Conservation (phyloP, 345 rosid genomes). For the Luvunga scandens region DNA sequence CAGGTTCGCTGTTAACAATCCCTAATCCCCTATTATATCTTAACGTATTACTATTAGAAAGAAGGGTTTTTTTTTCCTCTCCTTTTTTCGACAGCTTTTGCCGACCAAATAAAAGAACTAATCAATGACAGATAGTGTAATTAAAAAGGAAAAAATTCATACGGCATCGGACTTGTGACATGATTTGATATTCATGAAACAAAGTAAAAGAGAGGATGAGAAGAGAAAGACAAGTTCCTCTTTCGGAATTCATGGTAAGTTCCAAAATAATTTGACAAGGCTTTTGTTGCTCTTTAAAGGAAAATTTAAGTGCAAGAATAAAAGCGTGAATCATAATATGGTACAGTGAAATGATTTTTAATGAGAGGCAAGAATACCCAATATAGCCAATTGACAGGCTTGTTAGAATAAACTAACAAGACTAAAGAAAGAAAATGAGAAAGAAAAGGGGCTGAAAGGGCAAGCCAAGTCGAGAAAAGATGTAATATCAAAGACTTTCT, state of each 20-base stretch:
- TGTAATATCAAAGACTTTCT: constrained; percentile 12
- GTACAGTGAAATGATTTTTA: constrained; percentile 32
- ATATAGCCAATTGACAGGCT: constrained; percentile 26
- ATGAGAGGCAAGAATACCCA: constrained; percentile 25
- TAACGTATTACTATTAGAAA: not conserved
- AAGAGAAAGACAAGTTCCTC: constrained; percentile 20
- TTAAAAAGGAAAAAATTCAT: not conserved
- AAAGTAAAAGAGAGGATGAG: not conserved
- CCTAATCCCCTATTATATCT: not conserved
- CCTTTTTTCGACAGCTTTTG: not conserved
- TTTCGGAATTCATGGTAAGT: constrained; percentile 17
- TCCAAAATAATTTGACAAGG: constrained; percentile 17
- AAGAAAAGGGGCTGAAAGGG: not conserved
- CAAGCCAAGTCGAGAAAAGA: constrained; percentile 24
- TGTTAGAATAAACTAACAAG: constrained; percentile 15
- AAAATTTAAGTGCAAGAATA: constrained; percentile 20
- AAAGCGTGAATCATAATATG: constrained; percentile 23
- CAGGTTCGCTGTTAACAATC: not conserved
- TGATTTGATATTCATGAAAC: constrained; percentile 15
- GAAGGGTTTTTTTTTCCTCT: too few species aligned
- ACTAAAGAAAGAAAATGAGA: constrained; percentile 2
- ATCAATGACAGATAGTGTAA: not conserved
- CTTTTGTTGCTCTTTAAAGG: constrained; percentile 22
- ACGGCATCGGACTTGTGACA: not conserved
- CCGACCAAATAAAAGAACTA: constrained; percentile 1